A percentile compares a stretch with the other conserved stretches of the same genome.
Conservation (phyloP, 1,284 basidiomycete species). For the Wolfiporia cocos region DNA sequence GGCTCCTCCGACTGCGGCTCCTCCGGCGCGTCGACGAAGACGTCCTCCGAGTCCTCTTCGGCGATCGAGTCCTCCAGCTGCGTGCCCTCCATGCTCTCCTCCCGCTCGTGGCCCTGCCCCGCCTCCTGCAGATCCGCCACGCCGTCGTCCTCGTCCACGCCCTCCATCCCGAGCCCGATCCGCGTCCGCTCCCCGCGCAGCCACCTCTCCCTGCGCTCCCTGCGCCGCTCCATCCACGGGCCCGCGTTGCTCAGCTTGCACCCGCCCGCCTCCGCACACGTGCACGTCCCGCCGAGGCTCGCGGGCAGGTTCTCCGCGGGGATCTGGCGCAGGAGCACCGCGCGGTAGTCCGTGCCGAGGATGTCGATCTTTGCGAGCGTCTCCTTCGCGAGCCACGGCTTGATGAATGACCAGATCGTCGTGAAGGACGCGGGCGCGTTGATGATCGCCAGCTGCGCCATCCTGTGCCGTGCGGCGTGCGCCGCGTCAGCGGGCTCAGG, state of each 20-base stretch:
- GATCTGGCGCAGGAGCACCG: conserved; percentile 47
- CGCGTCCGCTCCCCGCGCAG: conserved; percentile 21
- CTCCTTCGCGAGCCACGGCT: conserved; percentile 67
- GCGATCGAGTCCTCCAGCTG: neutral
- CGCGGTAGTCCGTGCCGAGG: conserved; percentile 50
- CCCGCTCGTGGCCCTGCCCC: too few relatives aligned
- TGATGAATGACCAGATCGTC: conserved; percentile 61
- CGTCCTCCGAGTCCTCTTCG: neutral
- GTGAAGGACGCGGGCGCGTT: conserved; percentile 69
- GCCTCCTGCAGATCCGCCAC: too few relatives aligned
- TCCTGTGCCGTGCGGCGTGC: conserved; percentile 40
- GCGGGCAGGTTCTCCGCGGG: conserved; percentile 46
- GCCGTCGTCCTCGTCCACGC: conserved; percentile 10
- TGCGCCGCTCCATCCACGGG: conserved; percentile 61
- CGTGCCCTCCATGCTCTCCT: conserved; percentile 1
- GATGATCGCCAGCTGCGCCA: conserved; percentile 63
- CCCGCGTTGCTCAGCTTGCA: conserved; percentile 58
- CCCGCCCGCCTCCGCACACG: conserved; percentile 45
- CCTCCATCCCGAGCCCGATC: conserved; percentile 13
- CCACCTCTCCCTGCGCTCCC: conserved; percentile 42
- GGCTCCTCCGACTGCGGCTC: neutral
- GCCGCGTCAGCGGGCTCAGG: too few relatives aligned
- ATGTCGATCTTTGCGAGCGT: conserved; percentile 62
- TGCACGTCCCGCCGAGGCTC: conserved; percentile 43
- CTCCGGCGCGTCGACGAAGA: too few relatives aligned